Evolutionary conservation across 768 basidiomycete species (phyloP).

Genomic region (Lactarius tabidus): DNA sequence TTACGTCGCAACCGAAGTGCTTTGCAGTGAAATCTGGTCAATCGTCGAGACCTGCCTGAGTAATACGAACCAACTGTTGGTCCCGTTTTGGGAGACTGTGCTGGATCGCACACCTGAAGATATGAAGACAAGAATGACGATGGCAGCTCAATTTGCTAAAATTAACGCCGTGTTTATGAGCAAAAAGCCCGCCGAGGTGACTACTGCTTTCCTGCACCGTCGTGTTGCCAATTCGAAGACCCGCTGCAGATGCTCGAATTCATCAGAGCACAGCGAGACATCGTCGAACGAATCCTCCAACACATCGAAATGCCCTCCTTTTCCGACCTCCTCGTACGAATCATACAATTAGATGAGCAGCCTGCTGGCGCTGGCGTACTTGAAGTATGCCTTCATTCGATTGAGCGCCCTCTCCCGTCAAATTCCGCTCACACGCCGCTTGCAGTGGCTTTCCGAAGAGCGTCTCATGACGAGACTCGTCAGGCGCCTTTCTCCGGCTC

Average conservation of each 20-base stretch:
- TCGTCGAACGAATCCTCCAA: constrained; percentile 76
- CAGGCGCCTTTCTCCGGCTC: constrained; percentile 73
- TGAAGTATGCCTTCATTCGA: constrained; percentile 58
- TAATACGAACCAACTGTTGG: constrained; percentile 64
- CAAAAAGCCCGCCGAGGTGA: constrained; percentile 86
- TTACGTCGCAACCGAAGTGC: constrained; percentile 88
- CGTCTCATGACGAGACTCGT: constrained; percentile 78
- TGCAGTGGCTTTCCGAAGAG: constrained; percentile 84
- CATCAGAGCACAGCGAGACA: constrained; percentile 75
- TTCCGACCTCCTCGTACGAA: constrained; percentile 85
- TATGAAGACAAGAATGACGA: constrained; percentile 80
- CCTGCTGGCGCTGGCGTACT: constrained; percentile 78
- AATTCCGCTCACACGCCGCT: constrained; percentile 33
- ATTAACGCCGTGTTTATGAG: constrained; percentile 85
- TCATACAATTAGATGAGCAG: constrained; percentile 86
- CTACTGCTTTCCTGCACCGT: constrained; percentile 32
- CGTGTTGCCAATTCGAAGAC: constrained; percentile 32
- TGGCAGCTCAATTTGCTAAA: constrained; percentile 92
- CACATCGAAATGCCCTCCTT: constrained; percentile 90
- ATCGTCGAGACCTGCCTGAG: constrained; percentile 86
- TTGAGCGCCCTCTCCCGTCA: constrained; percentile 31
- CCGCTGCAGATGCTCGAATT: constrained; percentile 81
- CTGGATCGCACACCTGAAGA: constrained; percentile 77
- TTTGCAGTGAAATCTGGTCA: constrained; percentile 94
- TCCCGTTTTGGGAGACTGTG: constrained; percentile 90